Evolutionary conservation across 495 filamentous ascomycete genomes (phyloP), one percentile per base, ranked within the genome.

Genomic region (Penicillium ochrochloron): DNA sequence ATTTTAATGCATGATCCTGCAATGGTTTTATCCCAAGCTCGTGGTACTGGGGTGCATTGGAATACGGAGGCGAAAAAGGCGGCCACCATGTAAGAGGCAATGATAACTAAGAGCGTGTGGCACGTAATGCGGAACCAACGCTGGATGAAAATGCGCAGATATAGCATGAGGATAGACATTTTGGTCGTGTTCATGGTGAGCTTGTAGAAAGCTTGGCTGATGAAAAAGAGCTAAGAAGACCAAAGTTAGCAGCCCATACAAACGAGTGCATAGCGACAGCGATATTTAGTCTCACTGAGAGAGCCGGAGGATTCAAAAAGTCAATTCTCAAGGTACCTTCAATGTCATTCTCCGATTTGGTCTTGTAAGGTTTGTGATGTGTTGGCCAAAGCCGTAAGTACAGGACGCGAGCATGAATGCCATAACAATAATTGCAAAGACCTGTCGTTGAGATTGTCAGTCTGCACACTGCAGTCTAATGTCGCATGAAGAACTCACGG

Each of bases 41-140:
- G 72, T 7, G 63, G 46, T 25, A 84, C 65, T 12, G 80, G 81
- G 0, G 62, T 70, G 67, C 82, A 84, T 61, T 82, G 76, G 53
- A 84, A 78, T 59, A 78, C 67, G 21, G 74, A 79, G 8, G 65
- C 70, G n/a, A 83, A 66, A 52, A 82, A 73, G 35, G 75, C 75
- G 27, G 66, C 73, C 12, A 78, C 19, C 39, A 78, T 78, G 41
- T 82, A 81, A 63, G 25, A 53, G 12, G 51, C 8, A 33, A 53
- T 31, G 14, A 53, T 53, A 33, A 53, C n/a, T 25, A 53, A 19
- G 10, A 53, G 51, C 25, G 14, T 11, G 51, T 31, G 31, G 15
- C 51, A 53, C 0, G 31, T 33, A 31, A 53, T 53, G 12, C 51
- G 51, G n/a, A 53, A 53, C 51, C 51, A 53, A 2, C 51, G 51